Evolutionary conservation across 163 green algal genomes (phyloP), one percentile per base, ranked within the genome.

Genomic region (Chlamydomonas reinhardtii): DNA sequence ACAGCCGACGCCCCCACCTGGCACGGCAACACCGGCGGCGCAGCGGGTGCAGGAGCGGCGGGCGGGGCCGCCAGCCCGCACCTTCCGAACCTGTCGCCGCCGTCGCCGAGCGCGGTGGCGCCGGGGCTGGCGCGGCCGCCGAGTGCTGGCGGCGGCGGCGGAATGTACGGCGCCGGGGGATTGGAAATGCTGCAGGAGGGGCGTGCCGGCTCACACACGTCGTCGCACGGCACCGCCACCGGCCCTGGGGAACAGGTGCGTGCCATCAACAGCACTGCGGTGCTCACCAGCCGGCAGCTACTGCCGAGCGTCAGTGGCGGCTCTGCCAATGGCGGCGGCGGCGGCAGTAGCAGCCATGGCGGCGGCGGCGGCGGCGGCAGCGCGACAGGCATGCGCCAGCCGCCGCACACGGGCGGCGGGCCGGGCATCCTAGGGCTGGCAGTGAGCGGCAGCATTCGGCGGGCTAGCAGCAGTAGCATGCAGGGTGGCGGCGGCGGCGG

Each of bases 241-340:
- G 61, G 43, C n/a, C 66, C 66, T 0, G 80, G 80, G 15, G 80
- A 86, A 56, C 70, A 48, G 8, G 80, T 80, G 15, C 68, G 69
- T 0, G 79, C 79, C 24, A 39, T 86, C 69, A 86, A 86, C 68
- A 78, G 68, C 14, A 15, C 79, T 15, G 79, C 79, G 4, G 69
- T 78, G 24, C 32, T 86, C 37, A 86, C 64, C 31, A 48, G 24
- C 59, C 69, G 32, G 75, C 79, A 56, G 25, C 61, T 86, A 35
- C 69, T 86, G 69, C 80, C 80, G 2, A 52, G 24, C 27, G 70
- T 86, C 29, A 86, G 70, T 34, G 31, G 35, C 12, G 80, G 66
- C 54, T 72, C n/a, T 37, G 29, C 24, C 6, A 20, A 17, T 29
- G 62, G 62, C 22, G 39, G 39, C 39, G 39, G 39, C 62, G 62